phyloP scores from a whole-genome alignment of 192 early-diverging fungal species.

The Podila clonocystis region DNA sequence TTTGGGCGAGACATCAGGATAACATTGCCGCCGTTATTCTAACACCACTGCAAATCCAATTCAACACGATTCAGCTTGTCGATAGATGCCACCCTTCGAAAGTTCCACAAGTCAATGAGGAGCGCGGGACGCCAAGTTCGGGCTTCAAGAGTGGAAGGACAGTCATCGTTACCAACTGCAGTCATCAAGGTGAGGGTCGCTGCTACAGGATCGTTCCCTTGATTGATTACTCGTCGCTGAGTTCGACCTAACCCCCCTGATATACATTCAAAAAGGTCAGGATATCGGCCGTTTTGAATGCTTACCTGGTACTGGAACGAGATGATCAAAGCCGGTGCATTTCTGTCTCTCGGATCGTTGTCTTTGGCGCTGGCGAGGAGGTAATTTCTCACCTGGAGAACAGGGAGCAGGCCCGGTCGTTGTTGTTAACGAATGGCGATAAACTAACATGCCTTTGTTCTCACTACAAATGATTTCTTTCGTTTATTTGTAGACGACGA shows the following conservation, averaged over 20 bases:
- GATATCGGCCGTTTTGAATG: constrained; percentile 28
- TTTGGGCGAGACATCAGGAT: too few species aligned
- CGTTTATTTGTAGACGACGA: not conserved
- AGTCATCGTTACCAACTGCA: constrained; percentile 26
- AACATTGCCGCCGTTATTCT: too few species aligned
- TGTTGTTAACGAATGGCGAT: not conserved
- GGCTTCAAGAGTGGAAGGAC: constrained; percentile 18
- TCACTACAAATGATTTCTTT: not conserved
- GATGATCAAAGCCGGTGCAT: constrained; percentile 26
- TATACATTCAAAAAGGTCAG: constrained; percentile 6
- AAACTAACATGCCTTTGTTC: not conserved
- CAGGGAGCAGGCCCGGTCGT: too few species aligned
- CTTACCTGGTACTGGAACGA: constrained; percentile 31
- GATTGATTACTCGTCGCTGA: too few species aligned
- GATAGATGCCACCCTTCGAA: constrained; percentile 38
- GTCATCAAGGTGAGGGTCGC: constrained; percentile 13
- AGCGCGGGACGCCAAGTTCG: constrained; percentile 11
- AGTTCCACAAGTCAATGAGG: constrained; percentile 22
- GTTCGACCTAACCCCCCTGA: not conserved
- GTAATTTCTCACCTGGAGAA: not conserved
- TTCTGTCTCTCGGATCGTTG: constrained; percentile 32
- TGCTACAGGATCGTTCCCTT: too few species aligned
- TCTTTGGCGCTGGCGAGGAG: constrained; percentile 43
- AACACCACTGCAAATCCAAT: not conserved
- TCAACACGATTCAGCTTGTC: constrained; percentile 15